Conservation (phyloP, 148 eudicot genomes). For the Vaccinium macrocarpon region DNA sequence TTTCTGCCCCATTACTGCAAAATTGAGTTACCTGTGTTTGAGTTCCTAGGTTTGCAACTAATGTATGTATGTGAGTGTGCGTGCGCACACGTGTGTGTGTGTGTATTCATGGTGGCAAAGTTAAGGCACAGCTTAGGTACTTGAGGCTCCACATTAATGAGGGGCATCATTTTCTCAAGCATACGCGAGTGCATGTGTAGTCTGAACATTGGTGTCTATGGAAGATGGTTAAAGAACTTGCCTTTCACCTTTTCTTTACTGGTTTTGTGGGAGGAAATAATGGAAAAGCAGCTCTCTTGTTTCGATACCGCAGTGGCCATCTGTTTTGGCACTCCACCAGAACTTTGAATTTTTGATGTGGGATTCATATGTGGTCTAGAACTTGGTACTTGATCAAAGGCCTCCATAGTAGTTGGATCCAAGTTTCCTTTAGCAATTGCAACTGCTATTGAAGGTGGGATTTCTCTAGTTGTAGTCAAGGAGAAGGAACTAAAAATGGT, state of each 20-base stretch:
- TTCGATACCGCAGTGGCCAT: constrained; percentile 23
- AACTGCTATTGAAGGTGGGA: constrained; percentile 53
- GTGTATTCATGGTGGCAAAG: no score
- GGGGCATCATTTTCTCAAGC: no score
- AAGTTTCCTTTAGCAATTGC: constrained; percentile 72
- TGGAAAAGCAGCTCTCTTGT: constrained; percentile 37
- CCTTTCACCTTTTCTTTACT: constrained; percentile 19
- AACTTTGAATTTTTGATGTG: neutral
- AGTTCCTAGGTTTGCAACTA: neutral
- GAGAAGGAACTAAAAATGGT: constrained; percentile 5
- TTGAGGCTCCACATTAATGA: no score
- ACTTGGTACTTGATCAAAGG: constrained; percentile 43
- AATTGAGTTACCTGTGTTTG: neutral
- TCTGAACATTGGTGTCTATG: neutral
- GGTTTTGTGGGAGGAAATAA: constrained; percentile 36
- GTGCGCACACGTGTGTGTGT: no score
- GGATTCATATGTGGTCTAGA: constrained; percentile 12
- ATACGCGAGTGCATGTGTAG: no score
- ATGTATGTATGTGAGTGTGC: neutral
- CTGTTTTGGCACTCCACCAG: constrained; percentile 3
- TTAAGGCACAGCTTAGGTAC: neutral
- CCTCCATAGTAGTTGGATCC: constrained; percentile 71
- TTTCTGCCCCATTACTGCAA: constrained; percentile 24
- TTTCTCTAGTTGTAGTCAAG: constrained; percentile 44
- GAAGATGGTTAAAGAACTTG: neutral